phyloP scores from a whole-genome alignment of 352 stramenopile species.

The Blastocystis sp. region DNA sequence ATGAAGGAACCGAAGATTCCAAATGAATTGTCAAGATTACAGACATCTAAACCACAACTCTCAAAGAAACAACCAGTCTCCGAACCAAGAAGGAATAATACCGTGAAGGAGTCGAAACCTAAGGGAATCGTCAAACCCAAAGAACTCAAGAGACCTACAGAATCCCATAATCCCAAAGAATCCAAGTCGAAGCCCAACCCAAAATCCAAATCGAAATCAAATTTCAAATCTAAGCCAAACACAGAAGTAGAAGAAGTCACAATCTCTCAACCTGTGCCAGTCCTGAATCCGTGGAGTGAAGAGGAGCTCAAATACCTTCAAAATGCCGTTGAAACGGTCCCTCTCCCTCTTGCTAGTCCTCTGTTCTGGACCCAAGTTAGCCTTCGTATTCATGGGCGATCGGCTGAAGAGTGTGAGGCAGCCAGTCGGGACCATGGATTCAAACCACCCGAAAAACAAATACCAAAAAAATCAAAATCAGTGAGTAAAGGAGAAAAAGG shows the following conservation, averaged over 20 bases:
- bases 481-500: background rate
- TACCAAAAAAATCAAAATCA: background rate
- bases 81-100: no score
- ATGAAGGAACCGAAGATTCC: no score
- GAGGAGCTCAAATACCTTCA: background rate
- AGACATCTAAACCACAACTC: no score
- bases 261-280: background rate
- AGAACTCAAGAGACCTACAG: no score
- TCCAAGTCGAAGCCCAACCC: no score
- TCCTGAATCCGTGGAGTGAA: background rate
- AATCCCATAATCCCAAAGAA: no score
- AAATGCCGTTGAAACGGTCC: background rate
- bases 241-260: background rate
- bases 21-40: no score
- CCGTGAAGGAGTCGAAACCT: no score
- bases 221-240: background rate
- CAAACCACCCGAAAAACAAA: background rate
- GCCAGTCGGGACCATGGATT: background rate
- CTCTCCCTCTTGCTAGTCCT: background rate
- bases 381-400: background rate
- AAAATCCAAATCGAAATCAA: background rate
- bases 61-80: no score
- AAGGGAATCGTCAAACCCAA: no score
- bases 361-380: conserved; percentile 10
- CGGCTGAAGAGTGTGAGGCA: conserved; percentile 6